Percentiles rank a stretch among this genome's conserved stretches.
phyloP scores from a whole-genome alignment of 2,329 filamentous ascomycete genomes.

The Paradendryphiella salina region DNA sequence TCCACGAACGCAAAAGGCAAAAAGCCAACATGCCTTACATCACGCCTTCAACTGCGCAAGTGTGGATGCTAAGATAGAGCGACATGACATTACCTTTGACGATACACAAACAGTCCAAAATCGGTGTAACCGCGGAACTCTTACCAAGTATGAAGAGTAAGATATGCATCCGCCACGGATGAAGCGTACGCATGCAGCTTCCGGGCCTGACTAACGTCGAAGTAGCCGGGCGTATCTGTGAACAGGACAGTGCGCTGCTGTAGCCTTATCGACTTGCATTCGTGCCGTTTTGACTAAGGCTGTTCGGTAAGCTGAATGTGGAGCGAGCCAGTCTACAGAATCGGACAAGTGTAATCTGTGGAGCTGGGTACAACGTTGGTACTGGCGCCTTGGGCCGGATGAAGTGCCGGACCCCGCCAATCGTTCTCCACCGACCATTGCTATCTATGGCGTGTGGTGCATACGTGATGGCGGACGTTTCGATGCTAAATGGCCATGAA shows the following conservation, averaged over 20 bases:
- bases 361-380: conserved; percentile 14
- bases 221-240: conserved; percentile 14
- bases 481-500: neutral
- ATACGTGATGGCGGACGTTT: neutral
- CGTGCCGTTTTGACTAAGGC: conserved; percentile 38
- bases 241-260: conserved; percentile 24
- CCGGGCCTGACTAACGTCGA: conserved; percentile 26
- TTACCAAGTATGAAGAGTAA: conserved; percentile 14
- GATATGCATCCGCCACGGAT: conserved; percentile 21
- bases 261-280: conserved; percentile 43
- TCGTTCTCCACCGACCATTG: neutral
- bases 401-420: conserved; percentile 2
- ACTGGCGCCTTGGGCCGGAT: conserved; percentile 4
- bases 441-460: no score
- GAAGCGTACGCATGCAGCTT: conserved; percentile 24
- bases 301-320: conserved; percentile 40
- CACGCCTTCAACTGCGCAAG: conserved; percentile 5
- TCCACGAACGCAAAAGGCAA: conserved; percentile 6
- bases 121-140: conserved; percentile 24
- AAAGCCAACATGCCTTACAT: conserved; percentile 18
- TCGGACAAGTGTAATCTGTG: conserved; percentile 15
- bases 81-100: conserved; percentile 32
- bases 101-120: conserved; percentile 22
- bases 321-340: conserved; percentile 17
- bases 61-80: conserved; percentile 24